These are phyloP conservation scores for Amylocystis lapponica DNA, from an alignment of 768 basidiomycete species.

Conservation along the genomic window DNA sequence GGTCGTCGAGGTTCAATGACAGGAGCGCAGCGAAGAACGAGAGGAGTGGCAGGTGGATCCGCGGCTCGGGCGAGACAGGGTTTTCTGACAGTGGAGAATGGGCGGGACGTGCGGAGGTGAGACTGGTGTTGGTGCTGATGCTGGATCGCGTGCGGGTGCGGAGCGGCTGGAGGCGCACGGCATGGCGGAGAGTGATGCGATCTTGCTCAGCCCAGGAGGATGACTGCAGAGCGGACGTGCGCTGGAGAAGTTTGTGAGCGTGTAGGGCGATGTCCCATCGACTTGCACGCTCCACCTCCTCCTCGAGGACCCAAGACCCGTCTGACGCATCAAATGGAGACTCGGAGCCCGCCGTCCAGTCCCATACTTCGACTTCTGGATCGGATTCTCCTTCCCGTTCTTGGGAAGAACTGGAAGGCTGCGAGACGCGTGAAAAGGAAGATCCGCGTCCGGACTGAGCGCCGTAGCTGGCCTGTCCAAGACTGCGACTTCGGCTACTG, in stretches of 20 bases:
- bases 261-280: conserved; percentile 9
- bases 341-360: conserved; percentile 11
- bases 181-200: background rate
- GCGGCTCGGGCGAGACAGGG: conserved; percentile 20
- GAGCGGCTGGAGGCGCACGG: conserved; percentile 1
- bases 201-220: background rate
- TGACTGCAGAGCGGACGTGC: background rate
- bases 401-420: background rate
- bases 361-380: conserved; percentile 19
- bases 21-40: conserved; percentile 33
- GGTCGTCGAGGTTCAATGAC: conserved; percentile 33
- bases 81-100: background rate
- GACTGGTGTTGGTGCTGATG: conserved; percentile 6
- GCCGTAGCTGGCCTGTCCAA: background rate
- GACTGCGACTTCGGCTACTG: background rate
- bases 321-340: conserved; percentile 4
- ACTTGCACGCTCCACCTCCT: conserved; percentile 13
- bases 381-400: conserved; percentile 6
- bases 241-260: background rate
- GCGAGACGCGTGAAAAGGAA: background rate
- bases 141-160: conserved; percentile 11
- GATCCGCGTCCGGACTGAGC: background rate
- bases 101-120: conserved; percentile 1
- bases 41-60: conserved; percentile 31
- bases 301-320: conserved; percentile 17